Conservation (phyloP, 2,329 filamentous ascomycete genomes). For the Aspergillus flavus region DNA sequence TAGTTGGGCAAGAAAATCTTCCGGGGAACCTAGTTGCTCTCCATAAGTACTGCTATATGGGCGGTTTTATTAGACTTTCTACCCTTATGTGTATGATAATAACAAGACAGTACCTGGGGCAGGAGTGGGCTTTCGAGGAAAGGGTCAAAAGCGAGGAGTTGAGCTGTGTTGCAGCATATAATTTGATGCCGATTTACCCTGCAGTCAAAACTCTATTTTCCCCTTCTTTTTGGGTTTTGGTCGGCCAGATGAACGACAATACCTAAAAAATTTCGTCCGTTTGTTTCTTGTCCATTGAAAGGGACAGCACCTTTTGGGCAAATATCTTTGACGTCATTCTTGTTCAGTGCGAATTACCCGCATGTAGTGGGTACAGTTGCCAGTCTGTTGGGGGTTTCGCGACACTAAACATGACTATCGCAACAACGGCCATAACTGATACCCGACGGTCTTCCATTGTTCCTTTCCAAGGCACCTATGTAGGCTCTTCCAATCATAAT, state of each 20-base stretch:
- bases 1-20: slow-evolving; percentile 6
- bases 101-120: neutral
- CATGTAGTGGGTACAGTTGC: neutral
- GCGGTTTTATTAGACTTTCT: neutral
- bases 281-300: neutral
- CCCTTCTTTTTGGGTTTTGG: neutral
- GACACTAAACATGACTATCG: neutral
- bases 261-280: neutral
- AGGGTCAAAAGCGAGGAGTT: slow-evolving; percentile 16
- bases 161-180: slow-evolving; percentile 14
- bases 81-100: neutral
- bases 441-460: neutral
- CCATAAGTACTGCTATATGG: neutral
- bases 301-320: neutral
- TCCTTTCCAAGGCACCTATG: neutral
- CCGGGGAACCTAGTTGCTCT: neutral
- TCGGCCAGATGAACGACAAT: neutral
- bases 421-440: neutral
- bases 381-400: neutral
- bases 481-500: neutral
- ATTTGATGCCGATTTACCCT: slow-evolving; percentile 11
- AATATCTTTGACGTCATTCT: neutral
- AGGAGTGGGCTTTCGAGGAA: neutral
- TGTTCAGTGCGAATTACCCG: neutral
- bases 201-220: slow-evolving; percentile 11